Conservation (phyloP, 2,329 filamentous ascomycete species). For the Arachnomyces sp. region DNA sequence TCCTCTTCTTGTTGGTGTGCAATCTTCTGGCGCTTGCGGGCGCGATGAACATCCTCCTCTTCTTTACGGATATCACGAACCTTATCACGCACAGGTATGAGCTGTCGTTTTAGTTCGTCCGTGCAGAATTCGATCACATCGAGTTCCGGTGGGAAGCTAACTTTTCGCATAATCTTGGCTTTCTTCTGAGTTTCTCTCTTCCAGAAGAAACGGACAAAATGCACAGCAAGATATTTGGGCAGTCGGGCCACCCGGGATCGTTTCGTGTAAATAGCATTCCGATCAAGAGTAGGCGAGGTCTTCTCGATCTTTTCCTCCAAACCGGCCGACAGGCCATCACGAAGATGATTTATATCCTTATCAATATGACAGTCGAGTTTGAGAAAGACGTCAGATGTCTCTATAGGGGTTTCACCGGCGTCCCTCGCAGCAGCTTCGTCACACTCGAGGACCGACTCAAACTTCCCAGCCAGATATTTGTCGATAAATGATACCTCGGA, state of each 20-base stretch:
- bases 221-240: constrained; percentile 91
- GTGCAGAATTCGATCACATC: constrained; percentile 94
- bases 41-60: constrained; percentile 82
- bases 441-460: constrained; percentile 70
- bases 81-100: constrained; percentile 91
- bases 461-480: constrained; percentile 78
- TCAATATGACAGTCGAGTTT: constrained; percentile 97
- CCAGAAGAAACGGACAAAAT: constrained; percentile 98
- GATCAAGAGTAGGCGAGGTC: constrained; percentile 64
- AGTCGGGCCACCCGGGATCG: constrained; percentile 80
- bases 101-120: constrained; percentile 70
- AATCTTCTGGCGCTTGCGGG: constrained; percentile 83
- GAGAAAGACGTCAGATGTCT: constrained; percentile 66
- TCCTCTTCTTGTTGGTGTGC: constrained; percentile 50
- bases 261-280: constrained; percentile 81
- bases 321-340: constrained; percentile 75
- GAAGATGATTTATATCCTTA: constrained; percentile 74
- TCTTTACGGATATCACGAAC: constrained; percentile 93
- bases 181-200: constrained; percentile 93
- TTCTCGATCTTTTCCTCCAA: constrained; percentile 89
- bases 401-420: constrained; percentile 60
- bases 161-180: constrained; percentile 98
- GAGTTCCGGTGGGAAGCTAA: constrained; percentile 87
- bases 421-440: constrained; percentile 72
- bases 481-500: constrained; percentile 68